Conservation (phyloP, 352 stramenopile genomes). For the Globisporangium uncinulatum region DNA sequence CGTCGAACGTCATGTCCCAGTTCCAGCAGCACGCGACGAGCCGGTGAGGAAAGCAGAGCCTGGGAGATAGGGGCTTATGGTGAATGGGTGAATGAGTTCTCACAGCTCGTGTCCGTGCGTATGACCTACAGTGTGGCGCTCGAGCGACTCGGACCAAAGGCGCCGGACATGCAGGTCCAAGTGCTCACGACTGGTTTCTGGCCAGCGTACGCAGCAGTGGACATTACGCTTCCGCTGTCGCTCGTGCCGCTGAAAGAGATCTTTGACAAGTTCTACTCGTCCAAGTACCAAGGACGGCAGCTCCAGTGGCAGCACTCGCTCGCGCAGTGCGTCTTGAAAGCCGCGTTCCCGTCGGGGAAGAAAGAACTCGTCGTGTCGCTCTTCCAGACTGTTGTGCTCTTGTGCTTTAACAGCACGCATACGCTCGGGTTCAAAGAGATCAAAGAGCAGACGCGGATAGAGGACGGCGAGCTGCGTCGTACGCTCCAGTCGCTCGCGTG, state of each 20-base stretch:
- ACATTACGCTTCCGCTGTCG: slow-evolving; percentile 68
- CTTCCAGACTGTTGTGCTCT: slow-evolving; percentile 82
- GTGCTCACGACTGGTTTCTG: slow-evolving; percentile 98
- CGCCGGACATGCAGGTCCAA: slow-evolving; percentile 94
- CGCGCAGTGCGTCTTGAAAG: slow-evolving; percentile 85
- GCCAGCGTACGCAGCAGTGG: slow-evolving; percentile 89
- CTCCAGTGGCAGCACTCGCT: slow-evolving; percentile 91
- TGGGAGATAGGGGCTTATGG: no score
- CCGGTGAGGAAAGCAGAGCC: slow-evolving; percentile 26
- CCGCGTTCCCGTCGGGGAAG: slow-evolving; percentile 64
- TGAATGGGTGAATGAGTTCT: no score
- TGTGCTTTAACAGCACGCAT: slow-evolving; percentile 75
- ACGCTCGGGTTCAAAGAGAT: slow-evolving; percentile 82
- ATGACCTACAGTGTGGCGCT: slow-evolving; percentile 30
- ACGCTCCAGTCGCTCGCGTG: slow-evolving; percentile 88
- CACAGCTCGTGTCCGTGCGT: neutral
- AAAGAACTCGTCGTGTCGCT: slow-evolving; percentile 88
- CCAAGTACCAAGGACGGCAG: slow-evolving; percentile 85
- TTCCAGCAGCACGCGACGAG: slow-evolving; percentile 82
- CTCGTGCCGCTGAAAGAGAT: slow-evolving; percentile 72
- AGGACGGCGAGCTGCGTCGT: slow-evolving; percentile 85
- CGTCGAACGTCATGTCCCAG: slow-evolving; percentile 91
- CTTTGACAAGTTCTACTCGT: slow-evolving; percentile 88
- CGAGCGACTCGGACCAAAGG: slow-evolving; percentile 32
- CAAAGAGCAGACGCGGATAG: slow-evolving; percentile 84